Evolutionary conservation across 495 filamentous ascomycete species (phyloP).

Genomic region (Diplogelasinospora grovesii): DNA sequence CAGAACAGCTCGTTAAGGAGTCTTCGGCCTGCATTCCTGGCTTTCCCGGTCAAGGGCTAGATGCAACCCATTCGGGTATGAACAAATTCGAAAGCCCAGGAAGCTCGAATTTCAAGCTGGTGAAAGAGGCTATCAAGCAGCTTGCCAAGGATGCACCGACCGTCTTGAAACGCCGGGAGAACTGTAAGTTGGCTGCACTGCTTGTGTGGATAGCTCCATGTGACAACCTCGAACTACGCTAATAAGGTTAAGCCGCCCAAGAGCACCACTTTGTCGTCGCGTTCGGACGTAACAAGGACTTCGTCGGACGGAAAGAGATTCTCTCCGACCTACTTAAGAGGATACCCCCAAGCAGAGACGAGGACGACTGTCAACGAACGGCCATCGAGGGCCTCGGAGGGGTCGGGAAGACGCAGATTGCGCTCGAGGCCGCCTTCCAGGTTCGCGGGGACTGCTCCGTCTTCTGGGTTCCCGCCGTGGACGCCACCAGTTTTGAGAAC

Average conservation of each 20-base stretch:
- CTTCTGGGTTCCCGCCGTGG: slow-evolving; percentile 41
- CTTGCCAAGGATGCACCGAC: slow-evolving; percentile 1
- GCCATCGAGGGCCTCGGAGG: slow-evolving; percentile 43
- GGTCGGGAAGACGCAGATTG: slow-evolving; percentile 47
- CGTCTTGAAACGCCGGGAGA: not conserved
- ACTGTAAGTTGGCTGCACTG: slow-evolving; percentile 1
- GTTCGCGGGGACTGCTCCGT: slow-evolving; percentile 30
- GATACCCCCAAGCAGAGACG: slow-evolving; percentile 12
- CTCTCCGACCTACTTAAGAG: slow-evolving; percentile 25
- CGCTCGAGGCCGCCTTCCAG: slow-evolving; percentile 45
- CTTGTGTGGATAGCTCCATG: not conserved
- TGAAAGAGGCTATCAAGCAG: slow-evolving; percentile 6
- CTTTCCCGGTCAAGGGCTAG: slow-evolving; percentile 8
- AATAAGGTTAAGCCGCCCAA: slow-evolving; percentile 1
- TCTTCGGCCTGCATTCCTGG: slow-evolving; percentile 16
- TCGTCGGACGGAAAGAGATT: slow-evolving; percentile 35
- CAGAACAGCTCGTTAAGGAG: slow-evolving; percentile 14
- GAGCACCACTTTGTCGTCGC: slow-evolving; percentile 14
- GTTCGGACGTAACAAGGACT: slow-evolving; percentile 30
- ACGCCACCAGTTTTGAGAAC: slow-evolving; percentile 33
- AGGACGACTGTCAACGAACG: slow-evolving; percentile 28
- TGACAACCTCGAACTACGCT: slow-evolving; percentile 2
- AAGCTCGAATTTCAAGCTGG: slow-evolving; percentile 11
- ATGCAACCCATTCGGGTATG: slow-evolving; percentile 10
- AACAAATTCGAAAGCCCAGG: slow-evolving; percentile 12